Evolutionary conservation across 83 land plant genomes (phyloP), one percentile per base, ranked within the genome.

Genomic region (Diphasiastrum complanatum): DNA sequence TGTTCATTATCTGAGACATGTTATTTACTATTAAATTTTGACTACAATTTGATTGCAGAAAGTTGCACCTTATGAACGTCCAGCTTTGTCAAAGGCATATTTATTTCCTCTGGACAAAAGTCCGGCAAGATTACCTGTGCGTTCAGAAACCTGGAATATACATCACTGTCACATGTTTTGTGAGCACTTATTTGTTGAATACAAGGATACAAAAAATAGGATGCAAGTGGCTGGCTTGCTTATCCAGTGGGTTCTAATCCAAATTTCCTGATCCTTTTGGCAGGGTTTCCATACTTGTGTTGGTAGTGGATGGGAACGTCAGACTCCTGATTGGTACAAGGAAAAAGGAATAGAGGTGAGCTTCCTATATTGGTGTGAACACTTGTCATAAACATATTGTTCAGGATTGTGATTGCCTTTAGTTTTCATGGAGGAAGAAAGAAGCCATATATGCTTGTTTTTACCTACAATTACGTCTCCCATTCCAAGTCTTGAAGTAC

Each of bases 221-320:
- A 41, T 41, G 45, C n/a, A 0, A 1, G 18, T 41, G 45, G 12
- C 45, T 41, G n/a, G n/a, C n/a, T n/a, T n/a, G n/a, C n/a, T n/a
- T n/a, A n/a, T n/a, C n/a, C n/a, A n/a, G n/a, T n/a, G n/a, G n/a
- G n/a, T n/a, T n/a, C n/a, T n/a, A n/a, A n/a, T n/a, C n/a, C n/a
- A n/a, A n/a, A 19, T 35, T 47, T 46, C 59, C 50, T 56, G 49
- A 43, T 18, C 20, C 40, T 35, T 52, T 3, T 67, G 43, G 20
- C 70, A 87, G 95, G 95, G 90, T 3, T 89, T 89, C 60, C 95
- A 89, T 59, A 89, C 95, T 3, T 85, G 90, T 76, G 95, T 89
- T 52, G 95, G 95, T 12, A 56, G 77, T 58, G 95, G 95, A 68
- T 86, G 91, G 2, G 87, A 86, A 33, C 72, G 90, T 22, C 90